These are phyloP conservation scores for Austroboletus novae-zelandiae DNA, from an alignment of 1,284 basidiomycete genomes.

Conservation along the genomic window DNA sequence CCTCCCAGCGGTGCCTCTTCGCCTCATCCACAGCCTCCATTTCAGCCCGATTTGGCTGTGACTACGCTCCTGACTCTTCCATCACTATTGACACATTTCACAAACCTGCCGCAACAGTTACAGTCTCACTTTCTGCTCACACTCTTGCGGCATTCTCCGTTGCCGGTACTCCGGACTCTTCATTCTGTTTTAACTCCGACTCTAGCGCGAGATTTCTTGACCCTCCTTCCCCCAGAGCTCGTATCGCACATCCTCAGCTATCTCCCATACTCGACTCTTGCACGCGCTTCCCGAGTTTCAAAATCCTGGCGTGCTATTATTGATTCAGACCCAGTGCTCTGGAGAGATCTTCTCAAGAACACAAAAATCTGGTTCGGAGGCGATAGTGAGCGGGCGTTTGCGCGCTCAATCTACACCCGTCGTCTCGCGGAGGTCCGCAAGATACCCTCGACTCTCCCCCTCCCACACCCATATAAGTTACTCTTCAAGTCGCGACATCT, in stretches of 20 bases:
- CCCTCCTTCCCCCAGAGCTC: slow-evolving; percentile 81
- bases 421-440: slow-evolving; percentile 45
- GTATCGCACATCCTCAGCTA: slow-evolving; percentile 78
- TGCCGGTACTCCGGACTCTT: slow-evolving; percentile 78
- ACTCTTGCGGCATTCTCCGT: slow-evolving; percentile 78
- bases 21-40: slow-evolving; percentile 61
- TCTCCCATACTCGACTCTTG: slow-evolving; percentile 73
- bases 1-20: slow-evolving; percentile 73
- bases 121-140: slow-evolving; percentile 86
- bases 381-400: slow-evolving; percentile 69
- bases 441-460: slow-evolving; percentile 48
- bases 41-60: slow-evolving; percentile 76
- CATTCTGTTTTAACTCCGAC: slow-evolving; percentile 83
- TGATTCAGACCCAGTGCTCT: slow-evolving; percentile 80
- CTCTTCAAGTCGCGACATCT: slow-evolving; percentile 84
- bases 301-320: slow-evolving; percentile 80
- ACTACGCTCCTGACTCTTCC: slow-evolving; percentile 79
- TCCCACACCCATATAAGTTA: slow-evolving; percentile 81
- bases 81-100: slow-evolving; percentile 72
- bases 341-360: slow-evolving; percentile 75
- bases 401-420: slow-evolving; percentile 59
- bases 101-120: slow-evolving; percentile 63
- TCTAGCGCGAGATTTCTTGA: slow-evolving; percentile 84
- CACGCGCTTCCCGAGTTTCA: slow-evolving; percentile 78
- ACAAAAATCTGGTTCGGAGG: slow-evolving; percentile 86